Evolutionary conservation across 2,329 filamentous ascomycete genomes (phyloP).

Genomic region (Rutstroemia sp.): DNA sequence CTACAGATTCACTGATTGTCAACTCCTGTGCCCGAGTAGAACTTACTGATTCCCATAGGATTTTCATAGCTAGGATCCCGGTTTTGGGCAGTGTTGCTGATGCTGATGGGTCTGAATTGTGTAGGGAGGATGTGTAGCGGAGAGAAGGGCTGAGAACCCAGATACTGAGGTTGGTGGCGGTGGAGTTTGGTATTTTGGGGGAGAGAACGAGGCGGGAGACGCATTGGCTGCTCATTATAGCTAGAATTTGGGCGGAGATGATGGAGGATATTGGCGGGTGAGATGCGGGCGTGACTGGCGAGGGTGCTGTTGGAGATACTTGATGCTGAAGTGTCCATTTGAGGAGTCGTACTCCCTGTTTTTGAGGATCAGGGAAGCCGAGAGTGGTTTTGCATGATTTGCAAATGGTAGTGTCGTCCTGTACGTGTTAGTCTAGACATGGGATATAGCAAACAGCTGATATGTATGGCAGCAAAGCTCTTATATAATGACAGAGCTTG

Average conservation of each 20-base stretch:
- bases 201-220: slow-evolving; percentile 1
- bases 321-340: slow-evolving; percentile 21
- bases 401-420: neutral
- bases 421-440: neutral
- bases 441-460: neutral
- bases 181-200: neutral
- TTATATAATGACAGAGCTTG: neutral
- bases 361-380: slow-evolving; percentile 20
- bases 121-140: neutral
- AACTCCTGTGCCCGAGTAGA: slow-evolving; percentile 12
- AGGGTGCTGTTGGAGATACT: neutral
- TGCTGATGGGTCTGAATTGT: neutral
- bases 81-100: neutral
- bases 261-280: slow-evolving; percentile 14
- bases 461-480: neutral
- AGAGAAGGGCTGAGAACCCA: slow-evolving; percentile 3
- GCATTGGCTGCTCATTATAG: slow-evolving; percentile 6
- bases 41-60: slow-evolving; percentile 20
- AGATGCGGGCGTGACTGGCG: neutral
- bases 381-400: slow-evolving; percentile 17
- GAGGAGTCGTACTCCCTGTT: slow-evolving; percentile 21
- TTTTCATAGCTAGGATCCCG: slow-evolving; percentile 22
- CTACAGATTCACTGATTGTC: slow-evolving; percentile 31
- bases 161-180: neutral
- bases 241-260: slow-evolving; percentile 15